Evolutionary conservation across 768 basidiomycete genomes (phyloP).

Genomic region (Calocybe gangraenosa): DNA sequence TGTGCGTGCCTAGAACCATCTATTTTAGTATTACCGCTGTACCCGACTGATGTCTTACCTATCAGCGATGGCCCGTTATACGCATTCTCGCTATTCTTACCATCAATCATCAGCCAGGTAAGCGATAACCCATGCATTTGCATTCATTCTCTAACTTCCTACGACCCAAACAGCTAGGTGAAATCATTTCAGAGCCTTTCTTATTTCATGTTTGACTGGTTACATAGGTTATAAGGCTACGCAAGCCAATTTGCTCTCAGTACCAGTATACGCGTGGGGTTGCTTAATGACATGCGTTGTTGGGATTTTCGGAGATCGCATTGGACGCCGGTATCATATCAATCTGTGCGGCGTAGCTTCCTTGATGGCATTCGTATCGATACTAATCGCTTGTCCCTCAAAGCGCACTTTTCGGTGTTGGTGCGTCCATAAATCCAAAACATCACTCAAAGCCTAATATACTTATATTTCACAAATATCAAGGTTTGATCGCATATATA

Average conservation of each 20-base stretch:
- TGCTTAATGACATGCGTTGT: constrained; percentile 61
- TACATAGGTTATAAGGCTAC: constrained; percentile 57
- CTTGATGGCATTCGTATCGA: neutral
- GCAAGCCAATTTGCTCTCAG: constrained; percentile 67
- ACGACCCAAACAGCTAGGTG: constrained; percentile 29
- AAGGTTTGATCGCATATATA: constrained; percentile 57
- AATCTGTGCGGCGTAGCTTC: constrained; percentile 45
- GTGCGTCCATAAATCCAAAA: constrained; percentile 9
- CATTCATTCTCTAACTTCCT: neutral
- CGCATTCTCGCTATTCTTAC: constrained; percentile 48
- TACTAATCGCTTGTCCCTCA: neutral
- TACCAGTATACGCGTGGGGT: constrained; percentile 74
- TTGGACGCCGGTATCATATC: constrained; percentile 51
- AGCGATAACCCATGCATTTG: constrained; percentile 7
- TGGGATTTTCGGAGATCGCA: constrained; percentile 59
- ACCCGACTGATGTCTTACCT: neutral
- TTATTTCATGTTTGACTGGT: neutral
- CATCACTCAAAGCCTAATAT: neutral
- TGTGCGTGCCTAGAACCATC: constrained; percentile 33
- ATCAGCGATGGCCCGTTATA: constrained; percentile 51
- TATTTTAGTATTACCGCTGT: constrained; percentile 1
- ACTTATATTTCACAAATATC: neutral
- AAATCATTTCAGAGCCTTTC: constrained; percentile 1
- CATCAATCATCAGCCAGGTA: constrained; percentile 57
- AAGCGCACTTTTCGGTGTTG: constrained; percentile 25